Percentiles rank a stretch among this genome's conserved stretches.
These are phyloP conservation scores for Aciculosporium take DNA, from an alignment of 2,329 filamentous ascomycete genomes.

Conservation along the genomic window DNA sequence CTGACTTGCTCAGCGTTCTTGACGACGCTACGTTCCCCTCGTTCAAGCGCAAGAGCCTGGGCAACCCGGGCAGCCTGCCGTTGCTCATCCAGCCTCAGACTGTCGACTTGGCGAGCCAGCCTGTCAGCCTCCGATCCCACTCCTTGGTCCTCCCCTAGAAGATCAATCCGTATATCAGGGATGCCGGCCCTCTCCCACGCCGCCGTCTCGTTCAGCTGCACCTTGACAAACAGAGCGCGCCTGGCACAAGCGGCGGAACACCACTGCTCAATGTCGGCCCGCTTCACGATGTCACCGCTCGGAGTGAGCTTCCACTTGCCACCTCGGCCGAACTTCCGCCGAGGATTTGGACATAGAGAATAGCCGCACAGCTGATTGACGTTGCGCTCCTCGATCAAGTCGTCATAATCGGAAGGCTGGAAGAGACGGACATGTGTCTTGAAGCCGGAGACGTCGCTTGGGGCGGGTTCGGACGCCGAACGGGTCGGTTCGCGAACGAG, in stretches of 20 bases:
- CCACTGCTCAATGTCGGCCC: slow-evolving; percentile 68
- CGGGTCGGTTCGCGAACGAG: slow-evolving; percentile 17
- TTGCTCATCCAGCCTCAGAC: slow-evolving; percentile 30
- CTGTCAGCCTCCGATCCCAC: slow-evolving; percentile 27
- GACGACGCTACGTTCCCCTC: slow-evolving; percentile 20
- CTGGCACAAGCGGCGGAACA: slow-evolving; percentile 69
- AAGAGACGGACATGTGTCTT: slow-evolving; percentile 55
- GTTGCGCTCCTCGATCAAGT: slow-evolving; percentile 78
- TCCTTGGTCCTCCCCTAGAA: slow-evolving; percentile 52
- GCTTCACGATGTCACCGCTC: slow-evolving; percentile 46
- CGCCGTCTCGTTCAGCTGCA: slow-evolving; percentile 74
- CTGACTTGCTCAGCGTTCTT: slow-evolving; percentile 23
- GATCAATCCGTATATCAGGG: slow-evolving; percentile 40
- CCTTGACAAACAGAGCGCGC: slow-evolving; percentile 70
- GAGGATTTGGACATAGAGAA: slow-evolving; percentile 56
- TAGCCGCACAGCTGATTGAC: slow-evolving; percentile 75
- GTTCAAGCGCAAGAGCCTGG: slow-evolving; percentile 35
- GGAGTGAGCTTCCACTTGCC: slow-evolving; percentile 55
- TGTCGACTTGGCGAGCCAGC: slow-evolving; percentile 23
- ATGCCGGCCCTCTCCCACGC: slow-evolving; percentile 65
- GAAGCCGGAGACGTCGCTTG: slow-evolving; percentile 50
- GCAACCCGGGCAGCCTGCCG: slow-evolving; percentile 25
- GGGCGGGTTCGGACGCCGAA: slow-evolving; percentile 33
- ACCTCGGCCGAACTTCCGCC: slow-evolving; percentile 37
- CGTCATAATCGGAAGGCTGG: slow-evolving; percentile 79